Percentiles rank a stretch among this genome's conserved stretches.
These are phyloP conservation scores for Plantago ovata DNA, from an alignment of 257 asterid genomes.

Conservation along the genomic window DNA sequence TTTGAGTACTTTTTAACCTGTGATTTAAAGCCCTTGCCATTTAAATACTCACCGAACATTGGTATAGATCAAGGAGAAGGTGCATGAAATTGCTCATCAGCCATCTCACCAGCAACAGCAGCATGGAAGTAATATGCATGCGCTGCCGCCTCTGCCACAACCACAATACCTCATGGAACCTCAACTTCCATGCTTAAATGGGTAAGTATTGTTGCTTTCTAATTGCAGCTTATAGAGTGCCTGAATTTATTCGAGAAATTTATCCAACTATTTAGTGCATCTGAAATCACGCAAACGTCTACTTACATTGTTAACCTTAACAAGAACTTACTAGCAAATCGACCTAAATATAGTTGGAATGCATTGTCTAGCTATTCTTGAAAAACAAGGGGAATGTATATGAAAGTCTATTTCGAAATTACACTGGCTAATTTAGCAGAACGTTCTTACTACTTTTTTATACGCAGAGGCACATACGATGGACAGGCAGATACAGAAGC, in stretches of 20 bases:
- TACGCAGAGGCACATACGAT: slow-evolving; percentile 37
- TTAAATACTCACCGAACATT: background rate
- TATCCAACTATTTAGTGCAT: background rate
- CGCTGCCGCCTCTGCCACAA: slow-evolving; percentile 25
- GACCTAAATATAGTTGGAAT: too few species aligned
- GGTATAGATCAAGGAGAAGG: slow-evolving; percentile 64
- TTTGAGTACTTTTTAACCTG: too few species aligned
- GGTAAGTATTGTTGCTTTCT: slow-evolving; percentile 27
- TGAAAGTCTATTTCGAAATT: too few species aligned
- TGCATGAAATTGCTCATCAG: slow-evolving; percentile 42
- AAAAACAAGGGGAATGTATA: too few species aligned
- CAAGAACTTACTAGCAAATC: too few species aligned
- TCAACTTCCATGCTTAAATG: slow-evolving; percentile 49
- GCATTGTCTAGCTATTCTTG: too few species aligned
- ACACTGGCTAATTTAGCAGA: too few species aligned
- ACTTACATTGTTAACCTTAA: too few species aligned
- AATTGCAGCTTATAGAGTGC: background rate
- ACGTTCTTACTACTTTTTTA: background rate
- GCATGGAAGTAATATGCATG: slow-evolving; percentile 27
- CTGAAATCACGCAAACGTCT: background rate
- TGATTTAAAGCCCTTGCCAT: background rate
- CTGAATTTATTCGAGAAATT: background rate
- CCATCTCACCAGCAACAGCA: slow-evolving; percentile 53
- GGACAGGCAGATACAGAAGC: slow-evolving; percentile 47
- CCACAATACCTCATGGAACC: slow-evolving; percentile 36